Percentiles rank a stretch among this genome's conserved stretches.
Conservation (phyloP, 768 basidiomycete species). For the Leccinellum luteum region DNA sequence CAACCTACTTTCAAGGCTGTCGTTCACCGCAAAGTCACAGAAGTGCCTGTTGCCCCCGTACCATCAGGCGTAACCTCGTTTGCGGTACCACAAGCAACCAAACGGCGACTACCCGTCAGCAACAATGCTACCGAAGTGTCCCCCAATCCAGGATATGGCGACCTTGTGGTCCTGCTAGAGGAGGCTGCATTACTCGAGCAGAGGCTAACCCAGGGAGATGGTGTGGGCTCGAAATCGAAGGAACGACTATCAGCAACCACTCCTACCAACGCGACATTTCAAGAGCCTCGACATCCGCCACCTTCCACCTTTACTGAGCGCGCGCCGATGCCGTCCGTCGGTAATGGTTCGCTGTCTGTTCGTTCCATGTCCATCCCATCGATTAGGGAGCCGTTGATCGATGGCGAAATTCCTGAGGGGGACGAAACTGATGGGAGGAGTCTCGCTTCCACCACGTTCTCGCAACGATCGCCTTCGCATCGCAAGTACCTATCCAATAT, state of each 20-base stretch:
- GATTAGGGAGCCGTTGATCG: constrained; percentile 27
- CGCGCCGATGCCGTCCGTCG: constrained; percentile 10
- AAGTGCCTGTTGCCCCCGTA: constrained; percentile 25
- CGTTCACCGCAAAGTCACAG: constrained; percentile 54
- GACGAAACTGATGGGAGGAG: constrained; percentile 31
- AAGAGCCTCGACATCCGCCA: constrained; percentile 19
- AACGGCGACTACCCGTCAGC: constrained; percentile 29
- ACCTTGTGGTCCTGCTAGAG: constrained; percentile 52
- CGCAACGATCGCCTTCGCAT: constrained; percentile 49
- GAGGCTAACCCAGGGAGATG: constrained; percentile 45
- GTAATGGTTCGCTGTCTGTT: constrained; percentile 22
- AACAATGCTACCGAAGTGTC: constrained; percentile 33
- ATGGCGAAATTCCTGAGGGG: constrained; percentile 22
- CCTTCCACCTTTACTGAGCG: constrained; percentile 24
- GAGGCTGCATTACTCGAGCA: constrained; percentile 59
- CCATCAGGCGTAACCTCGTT: constrained; percentile 14
- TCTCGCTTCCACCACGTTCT: constrained; percentile 40
- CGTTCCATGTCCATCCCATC: constrained; percentile 32
- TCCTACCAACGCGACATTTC: constrained; percentile 27
- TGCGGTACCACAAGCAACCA: constrained; percentile 27
- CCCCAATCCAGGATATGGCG: constrained; percentile 48
- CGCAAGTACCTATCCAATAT: constrained; percentile 49
- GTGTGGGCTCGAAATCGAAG: constrained; percentile 15
- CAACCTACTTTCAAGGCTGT: constrained; percentile 49
- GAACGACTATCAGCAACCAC: constrained; percentile 15